Base-by-base conservation (phyloP, 2,329 filamentous ascomycete species). In the Botryosphaeria dothidea region DNA sequence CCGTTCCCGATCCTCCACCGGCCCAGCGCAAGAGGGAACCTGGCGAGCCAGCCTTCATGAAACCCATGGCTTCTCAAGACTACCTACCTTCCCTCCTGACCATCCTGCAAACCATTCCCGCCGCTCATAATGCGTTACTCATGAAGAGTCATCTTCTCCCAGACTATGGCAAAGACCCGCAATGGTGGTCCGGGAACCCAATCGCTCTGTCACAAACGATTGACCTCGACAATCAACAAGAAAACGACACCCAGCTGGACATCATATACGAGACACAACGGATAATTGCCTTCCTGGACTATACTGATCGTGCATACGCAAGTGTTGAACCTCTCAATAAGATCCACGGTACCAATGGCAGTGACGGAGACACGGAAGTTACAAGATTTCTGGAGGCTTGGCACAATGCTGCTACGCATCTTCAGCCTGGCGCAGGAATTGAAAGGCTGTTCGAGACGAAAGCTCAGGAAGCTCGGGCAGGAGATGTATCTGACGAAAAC, bases 111-210 rank as follows among this genome's bases (percentile, higher is more conserved):
- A 80, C 83, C 21, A 87, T 89, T 64, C 86, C 87, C 3, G 75
- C 84, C 31, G 84, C 83, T 21, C 81, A 86, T 64, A 85, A 88
- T 70, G 83, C 84, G 8, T 77, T 89, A 9, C 73, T 89, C 23
- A 34, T 65, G 45, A 65, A 65, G 41, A 27, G 31, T 3, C 63
- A 65, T 25, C 5, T 45, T 15, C 46, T 61, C 5, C 45, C 52
- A 2, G 78, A 84, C 65, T 89, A 89, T 69, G 85, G 85, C 48
- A 73, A 82, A 62, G 82, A 87, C 66, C 69, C 79, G 1, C 83
- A 86, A 11, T 90, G 87, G 87, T 90, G 87, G 87, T 85, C 83
- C 69, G 87, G 87, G 21, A 80, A 80, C 31, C 72, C 81, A 0
- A 83, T 86, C 27, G 76, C 80, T 31, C 73, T 82, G 15, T 79